Conservation (phyloP, 2,329 filamentous ascomycete genomes). For the Lizonia empirigonia region DNA sequence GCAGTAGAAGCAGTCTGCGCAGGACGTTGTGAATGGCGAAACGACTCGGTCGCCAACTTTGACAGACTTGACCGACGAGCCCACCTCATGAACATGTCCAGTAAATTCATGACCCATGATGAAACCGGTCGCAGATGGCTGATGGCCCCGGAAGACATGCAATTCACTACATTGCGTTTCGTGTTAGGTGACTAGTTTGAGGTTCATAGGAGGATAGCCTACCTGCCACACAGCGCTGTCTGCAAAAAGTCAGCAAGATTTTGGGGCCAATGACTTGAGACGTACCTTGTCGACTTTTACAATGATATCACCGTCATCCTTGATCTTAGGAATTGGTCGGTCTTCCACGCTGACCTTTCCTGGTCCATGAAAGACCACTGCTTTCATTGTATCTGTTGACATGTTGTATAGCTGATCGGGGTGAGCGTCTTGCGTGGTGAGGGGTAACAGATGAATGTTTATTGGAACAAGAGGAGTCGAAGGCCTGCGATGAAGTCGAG, state of each 20-base stretch:
- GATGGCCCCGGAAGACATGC: slow-evolving; percentile 83
- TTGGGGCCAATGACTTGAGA: background rate
- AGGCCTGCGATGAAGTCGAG: background rate
- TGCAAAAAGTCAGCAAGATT: slow-evolving; percentile 20
- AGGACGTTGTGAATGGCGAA: slow-evolving; percentile 72
- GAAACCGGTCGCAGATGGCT: slow-evolving; percentile 68
- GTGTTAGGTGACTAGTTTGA: slow-evolving; percentile 6
- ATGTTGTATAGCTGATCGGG: slow-evolving; percentile 12
- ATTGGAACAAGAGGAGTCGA: background rate
- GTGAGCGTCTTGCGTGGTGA: background rate
- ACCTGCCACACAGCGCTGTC: slow-evolving; percentile 88
- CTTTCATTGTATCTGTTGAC: slow-evolving; percentile 69
- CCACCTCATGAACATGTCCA: slow-evolving; percentile 72
- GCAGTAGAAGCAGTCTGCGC: slow-evolving; percentile 82
- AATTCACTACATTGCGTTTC: slow-evolving; percentile 66
- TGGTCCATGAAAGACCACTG: slow-evolving; percentile 84
- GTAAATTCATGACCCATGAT: slow-evolving; percentile 88
- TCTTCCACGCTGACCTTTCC: slow-evolving; percentile 77
- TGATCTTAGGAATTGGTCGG: slow-evolving; percentile 75
- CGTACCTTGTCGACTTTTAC: slow-evolving; percentile 73
- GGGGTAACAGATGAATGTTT: background rate
- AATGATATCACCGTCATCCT: slow-evolving; percentile 75
- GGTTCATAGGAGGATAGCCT: slow-evolving; percentile 29
- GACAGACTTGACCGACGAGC: slow-evolving; percentile 70
- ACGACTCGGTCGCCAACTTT: slow-evolving; percentile 79